Evolutionary conservation across 495 filamentous ascomycete species (phyloP), one percentile per base, ranked within the genome.

Genomic region (Massariosphaeria phaeospora): DNA sequence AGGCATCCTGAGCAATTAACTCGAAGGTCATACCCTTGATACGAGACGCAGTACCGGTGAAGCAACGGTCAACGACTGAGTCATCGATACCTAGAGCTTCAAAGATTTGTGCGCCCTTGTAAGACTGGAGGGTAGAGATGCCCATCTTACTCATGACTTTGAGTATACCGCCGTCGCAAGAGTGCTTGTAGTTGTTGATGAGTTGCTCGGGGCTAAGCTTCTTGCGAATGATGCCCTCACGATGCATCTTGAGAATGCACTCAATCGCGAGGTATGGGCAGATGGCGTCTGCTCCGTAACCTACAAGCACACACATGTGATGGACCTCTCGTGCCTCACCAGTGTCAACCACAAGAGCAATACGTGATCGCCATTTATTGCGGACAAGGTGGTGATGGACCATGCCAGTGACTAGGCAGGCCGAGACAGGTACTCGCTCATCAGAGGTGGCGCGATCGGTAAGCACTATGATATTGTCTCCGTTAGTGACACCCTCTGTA

Each of bases 111-210:
- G 93, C 93, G 69, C 93, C 93, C 76, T 99, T 99, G 78, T 99
- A 99, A 62, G 88, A 94, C 69, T 93, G 89, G 38, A 99, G 75
- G 39, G 93, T 99, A 10, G 93, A 99, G 63, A 99, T 99, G 73
- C 93, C 93, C 93, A 99, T 99, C 78, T 99, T 99, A 73, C 89
- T 95, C 93, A 99, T 99, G 67, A 99, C 93, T 75, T 99, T 99
- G 52, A 99, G 78, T 55, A 99, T 96, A 71, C 93, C 93, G 63
- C 93, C 93, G 64, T 97, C 94, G 65, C 89, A 94, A 40, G 93
- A 99, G 65, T 93, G 87, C 76, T 94, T 95, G 78, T 97, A 99
- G 73, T 99, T 99, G 55, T 86, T 83, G 55, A 99, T 88, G 45
- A 97, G 83, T 56, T 82, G 78, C 40, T 95, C 88, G 54, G 94